Evolutionary conservation across 805 yeast species (phyloP), one percentile per base, ranked within the genome.

Genomic region (Kodamaea fukazawae): DNA sequence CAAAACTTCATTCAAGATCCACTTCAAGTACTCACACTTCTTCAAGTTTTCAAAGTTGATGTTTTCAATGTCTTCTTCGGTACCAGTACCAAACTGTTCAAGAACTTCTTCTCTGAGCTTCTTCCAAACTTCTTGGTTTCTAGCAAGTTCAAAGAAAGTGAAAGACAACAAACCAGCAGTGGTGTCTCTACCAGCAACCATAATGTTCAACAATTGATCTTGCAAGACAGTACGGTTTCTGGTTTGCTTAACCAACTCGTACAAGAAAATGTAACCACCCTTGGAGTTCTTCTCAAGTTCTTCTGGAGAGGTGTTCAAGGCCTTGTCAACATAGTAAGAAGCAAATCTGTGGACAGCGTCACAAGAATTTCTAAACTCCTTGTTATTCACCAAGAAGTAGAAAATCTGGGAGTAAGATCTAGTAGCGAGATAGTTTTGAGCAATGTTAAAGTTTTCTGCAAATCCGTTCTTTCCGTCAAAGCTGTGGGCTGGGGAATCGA

Each of bases 361-460:
- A 45, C 56, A 60, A 17, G 61, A 50, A 12, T 51, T 52, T 32
- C 60, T 52, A 47, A 71, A 70, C 38, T 58, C 53, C 10, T 34
- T 40, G 8, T 47, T 46, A 39, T 56, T 46, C 12, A 53, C 35
- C 2, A 57, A 22, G 30, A 45, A 46, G 45, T 51, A 55, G 34
- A 56, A 49, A 26, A 36, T 39, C 32, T 53, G 63, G 41, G 49
- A 55, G 51, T 44, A 63, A 28, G 69, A 47, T 52, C 74, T 60
- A 10, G 64, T 44, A 5, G 69, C 58, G 45, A 66, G 56, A 32
- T 55, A 59, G 26, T 49, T 41, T 48, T 67, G 71, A 7, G 67
- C 45, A 20, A 43, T 43, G 42, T 65, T 63, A 44, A 68, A 67
- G 16, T 64, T 57, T 7, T 53, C 57, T 25, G 67, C 66, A 49